These are phyloP conservation scores for Stevia rebaudiana DNA, from an alignment of 140 eudicot genomes.

Conservation along the genomic window DNA sequence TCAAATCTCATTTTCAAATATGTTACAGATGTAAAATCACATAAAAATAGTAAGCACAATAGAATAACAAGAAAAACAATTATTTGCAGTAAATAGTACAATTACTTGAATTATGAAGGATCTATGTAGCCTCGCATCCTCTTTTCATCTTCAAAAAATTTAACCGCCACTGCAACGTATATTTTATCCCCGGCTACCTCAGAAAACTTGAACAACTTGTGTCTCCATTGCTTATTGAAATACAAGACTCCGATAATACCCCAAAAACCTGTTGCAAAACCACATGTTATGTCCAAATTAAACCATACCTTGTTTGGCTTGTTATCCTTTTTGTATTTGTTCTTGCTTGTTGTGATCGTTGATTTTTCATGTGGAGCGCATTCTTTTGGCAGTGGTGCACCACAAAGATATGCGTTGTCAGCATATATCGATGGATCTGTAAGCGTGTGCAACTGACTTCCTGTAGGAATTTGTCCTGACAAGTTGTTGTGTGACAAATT, in stretches of 20 bases:
- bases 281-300: not conserved
- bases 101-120: not conserved
- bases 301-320: not conserved
- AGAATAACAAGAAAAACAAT: not conserved
- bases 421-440: constrained; percentile 13
- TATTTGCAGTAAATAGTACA: not conserved
- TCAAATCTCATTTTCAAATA: too few species aligned
- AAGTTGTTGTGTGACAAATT: constrained; percentile 32
- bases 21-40: too few species aligned
- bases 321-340: not conserved
- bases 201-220: not conserved
- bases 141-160: not conserved
- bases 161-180: not conserved
- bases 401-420: not conserved
- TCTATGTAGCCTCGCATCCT: not conserved
- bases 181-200: not conserved
- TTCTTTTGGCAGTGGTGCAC: not conserved
- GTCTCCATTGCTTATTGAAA: constrained; percentile 13
- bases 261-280: constrained; percentile 19
- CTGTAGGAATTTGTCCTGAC: constrained; percentile 33
- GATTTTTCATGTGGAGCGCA: not conserved
- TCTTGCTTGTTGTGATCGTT: not conserved
- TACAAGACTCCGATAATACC: constrained; percentile 4
- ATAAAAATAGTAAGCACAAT: too few species aligned
- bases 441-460: constrained; percentile 23